These are phyloP conservation scores for Rubia balearica DNA, from an alignment of 305 asterid genomes.

Conservation along the genomic window DNA sequence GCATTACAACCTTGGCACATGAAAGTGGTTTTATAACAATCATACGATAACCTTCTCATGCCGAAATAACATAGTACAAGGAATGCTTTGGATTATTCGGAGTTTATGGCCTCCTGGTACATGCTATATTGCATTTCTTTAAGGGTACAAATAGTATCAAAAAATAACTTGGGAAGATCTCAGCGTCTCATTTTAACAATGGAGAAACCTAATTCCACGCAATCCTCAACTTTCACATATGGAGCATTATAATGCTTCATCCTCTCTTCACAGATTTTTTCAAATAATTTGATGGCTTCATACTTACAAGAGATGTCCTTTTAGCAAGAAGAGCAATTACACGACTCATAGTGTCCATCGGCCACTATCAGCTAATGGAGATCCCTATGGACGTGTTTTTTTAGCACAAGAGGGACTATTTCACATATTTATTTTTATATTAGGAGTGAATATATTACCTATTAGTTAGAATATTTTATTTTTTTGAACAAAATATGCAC, in stretches of 20 bases:
- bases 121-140: constrained; percentile 40
- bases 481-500: no score
- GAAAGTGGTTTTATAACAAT: not conserved
- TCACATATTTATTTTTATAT: no score
- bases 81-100: constrained; percentile 36
- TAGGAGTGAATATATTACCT: no score
- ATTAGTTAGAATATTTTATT: no score
- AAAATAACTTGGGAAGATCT: constrained; percentile 71
- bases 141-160: constrained; percentile 14
- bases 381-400: constrained; percentile 59
- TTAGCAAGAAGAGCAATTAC: no score
- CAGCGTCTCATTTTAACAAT: constrained; percentile 50
- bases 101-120: no score
- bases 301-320: no score
- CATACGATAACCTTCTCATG: no score
- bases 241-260: constrained; percentile 11
- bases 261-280: constrained; percentile 14
- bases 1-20: not conserved
- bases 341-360: no score
- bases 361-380: not conserved
- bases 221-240: constrained; percentile 44
- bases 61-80: constrained; percentile 33
- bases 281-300: no score
- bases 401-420: constrained; percentile 26
- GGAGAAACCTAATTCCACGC: constrained; percentile 50